These are phyloP conservation scores for Trapa bicornis DNA, from an alignment of 345 rosid genomes.

Conservation along the genomic window DNA sequence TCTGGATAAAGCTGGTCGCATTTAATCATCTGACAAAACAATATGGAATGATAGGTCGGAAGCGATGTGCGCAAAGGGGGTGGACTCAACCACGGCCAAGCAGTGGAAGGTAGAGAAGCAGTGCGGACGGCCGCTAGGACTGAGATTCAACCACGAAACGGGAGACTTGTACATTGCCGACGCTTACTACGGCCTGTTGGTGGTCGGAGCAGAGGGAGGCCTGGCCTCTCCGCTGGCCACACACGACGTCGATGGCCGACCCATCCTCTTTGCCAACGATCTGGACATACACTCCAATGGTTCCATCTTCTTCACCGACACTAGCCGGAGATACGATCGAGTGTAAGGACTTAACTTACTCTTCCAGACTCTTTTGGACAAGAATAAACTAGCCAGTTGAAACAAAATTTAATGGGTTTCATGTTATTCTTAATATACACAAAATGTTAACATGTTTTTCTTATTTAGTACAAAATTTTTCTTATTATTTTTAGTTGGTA, in stretches of 20 bases:
- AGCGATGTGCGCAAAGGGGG: constrained; percentile 58
- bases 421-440: too few relatives aligned
- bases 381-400: too few relatives aligned
- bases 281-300: constrained; percentile 79
- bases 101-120: constrained; percentile 87
- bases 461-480: too few relatives aligned
- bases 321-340: constrained; percentile 80
- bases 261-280: constrained; percentile 86
- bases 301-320: constrained; percentile 87
- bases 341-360: constrained; percentile 32
- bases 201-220: constrained; percentile 83
- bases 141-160: constrained; percentile 50
- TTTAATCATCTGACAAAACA: too few relatives aligned
- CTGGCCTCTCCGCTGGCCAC: constrained; percentile 64
- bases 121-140: constrained; percentile 83
- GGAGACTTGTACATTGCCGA: constrained; percentile 82
- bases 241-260: constrained; percentile 40
- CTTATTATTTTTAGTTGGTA: too few relatives aligned
- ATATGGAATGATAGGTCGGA: constrained; percentile 48
- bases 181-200: constrained; percentile 75
- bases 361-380: too few relatives aligned
- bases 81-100: constrained; percentile 70
- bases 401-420: too few relatives aligned
- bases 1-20: too few relatives aligned
- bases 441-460: too few relatives aligned